These are phyloP conservation scores for Amanita fuliginea DNA, from an alignment of 768 basidiomycete genomes.

Conservation along the genomic window DNA sequence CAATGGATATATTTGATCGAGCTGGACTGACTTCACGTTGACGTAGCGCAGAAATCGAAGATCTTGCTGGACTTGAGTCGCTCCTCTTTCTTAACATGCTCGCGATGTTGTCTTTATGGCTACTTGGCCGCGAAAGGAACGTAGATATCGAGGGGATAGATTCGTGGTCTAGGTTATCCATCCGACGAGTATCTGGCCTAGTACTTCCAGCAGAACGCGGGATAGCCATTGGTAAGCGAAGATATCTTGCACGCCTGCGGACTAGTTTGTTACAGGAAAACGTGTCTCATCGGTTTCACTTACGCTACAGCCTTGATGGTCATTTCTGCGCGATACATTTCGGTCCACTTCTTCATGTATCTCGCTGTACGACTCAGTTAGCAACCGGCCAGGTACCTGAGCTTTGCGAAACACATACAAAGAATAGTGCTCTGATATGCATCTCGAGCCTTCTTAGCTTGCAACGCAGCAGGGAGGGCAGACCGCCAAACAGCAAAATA, in stretches of 20 bases:
- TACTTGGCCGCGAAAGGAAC: background rate
- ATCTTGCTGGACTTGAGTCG: conserved; percentile 12
- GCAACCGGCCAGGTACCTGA: background rate
- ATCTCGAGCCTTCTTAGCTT: conserved; percentile 57
- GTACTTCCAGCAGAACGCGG: conserved; percentile 18
- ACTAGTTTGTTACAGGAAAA: conserved; percentile 5
- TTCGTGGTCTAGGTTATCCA: background rate
- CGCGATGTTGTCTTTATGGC: background rate
- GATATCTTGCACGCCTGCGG: conserved; percentile 67
- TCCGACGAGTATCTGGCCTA: background rate
- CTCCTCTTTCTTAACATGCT: background rate
- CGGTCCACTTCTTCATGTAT: conserved; percentile 56
- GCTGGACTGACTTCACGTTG: conserved; percentile 4
- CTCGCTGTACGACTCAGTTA: conserved; percentile 23
- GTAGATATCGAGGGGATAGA: conserved; percentile 2
- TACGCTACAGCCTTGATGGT: conserved; percentile 78
- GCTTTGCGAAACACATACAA: conserved; percentile 30
- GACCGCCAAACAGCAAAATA: conserved; percentile 59
- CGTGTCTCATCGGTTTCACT: conserved; percentile 21
- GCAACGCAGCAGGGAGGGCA: conserved; percentile 60
- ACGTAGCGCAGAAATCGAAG: background rate
- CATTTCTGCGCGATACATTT: conserved; percentile 55
- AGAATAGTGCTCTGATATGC: conserved; percentile 41
- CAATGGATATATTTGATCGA: conserved; percentile 2
- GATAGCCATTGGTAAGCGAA: conserved; percentile 55